These are phyloP conservation scores for Colletotrichum gloeosporioides DNA, from an alignment of 2,329 filamentous ascomycete species.

Conservation along the genomic window DNA sequence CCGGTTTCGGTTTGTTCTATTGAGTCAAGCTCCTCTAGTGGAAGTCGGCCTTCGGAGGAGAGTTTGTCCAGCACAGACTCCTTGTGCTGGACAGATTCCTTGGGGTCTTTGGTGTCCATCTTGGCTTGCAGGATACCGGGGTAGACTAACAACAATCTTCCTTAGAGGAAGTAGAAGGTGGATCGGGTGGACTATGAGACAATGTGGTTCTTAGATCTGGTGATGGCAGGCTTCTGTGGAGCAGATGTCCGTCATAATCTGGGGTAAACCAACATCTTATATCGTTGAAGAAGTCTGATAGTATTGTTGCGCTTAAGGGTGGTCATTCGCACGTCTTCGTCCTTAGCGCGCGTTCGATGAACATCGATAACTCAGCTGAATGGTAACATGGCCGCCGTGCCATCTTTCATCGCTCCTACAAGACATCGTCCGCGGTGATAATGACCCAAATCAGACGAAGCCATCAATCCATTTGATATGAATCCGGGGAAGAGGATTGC, in stretches of 20 bases:
- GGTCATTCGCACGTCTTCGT: not conserved
- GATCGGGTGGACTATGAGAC: not conserved
- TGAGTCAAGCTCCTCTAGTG: not conserved
- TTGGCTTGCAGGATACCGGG: not conserved
- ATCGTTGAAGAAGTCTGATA: not conserved
- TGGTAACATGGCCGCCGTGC: not conserved
- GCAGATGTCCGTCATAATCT: not conserved
- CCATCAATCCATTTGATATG: not conserved
- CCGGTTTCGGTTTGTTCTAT: constrained; percentile 21
- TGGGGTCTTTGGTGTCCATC: not conserved
- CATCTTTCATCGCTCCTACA: not conserved
- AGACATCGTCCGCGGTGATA: not conserved
- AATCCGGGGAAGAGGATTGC: not conserved
- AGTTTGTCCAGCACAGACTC: not conserved
- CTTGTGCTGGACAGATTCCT: not conserved
- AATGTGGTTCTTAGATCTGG: not conserved
- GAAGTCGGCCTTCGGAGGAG: not conserved
- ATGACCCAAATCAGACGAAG: not conserved
- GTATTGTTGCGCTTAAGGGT: not conserved
- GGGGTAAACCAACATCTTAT: not conserved
- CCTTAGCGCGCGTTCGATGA: not conserved
- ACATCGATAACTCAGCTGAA: not conserved
- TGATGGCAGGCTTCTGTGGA: not conserved
- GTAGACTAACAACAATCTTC: not conserved
- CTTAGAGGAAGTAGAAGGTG: not conserved